Percentiles rank a stretch among this genome's conserved stretches.
Conservation (phyloP, 805 yeast genomes). For the Candida pseudoglaebosa region DNA sequence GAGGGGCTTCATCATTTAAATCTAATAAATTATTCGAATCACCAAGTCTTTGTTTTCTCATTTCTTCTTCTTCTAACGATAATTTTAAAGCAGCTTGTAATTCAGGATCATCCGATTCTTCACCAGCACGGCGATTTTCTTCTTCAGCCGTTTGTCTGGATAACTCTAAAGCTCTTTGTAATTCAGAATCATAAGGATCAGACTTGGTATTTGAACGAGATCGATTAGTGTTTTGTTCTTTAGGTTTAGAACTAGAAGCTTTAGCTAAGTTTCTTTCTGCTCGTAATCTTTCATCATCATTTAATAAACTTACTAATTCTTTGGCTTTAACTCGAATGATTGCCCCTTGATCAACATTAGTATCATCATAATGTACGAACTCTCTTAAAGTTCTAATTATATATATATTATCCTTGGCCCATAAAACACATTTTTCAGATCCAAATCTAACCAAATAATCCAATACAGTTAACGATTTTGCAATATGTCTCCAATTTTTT, state of each 20-base stretch:
- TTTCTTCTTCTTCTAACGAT: constrained; percentile 73
- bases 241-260: constrained; percentile 25
- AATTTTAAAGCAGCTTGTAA: constrained; percentile 66
- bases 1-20: constrained; percentile 40
- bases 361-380: constrained; percentile 76
- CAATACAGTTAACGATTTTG: constrained; percentile 83
- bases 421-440: constrained; percentile 79
- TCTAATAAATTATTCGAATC: constrained; percentile 51
- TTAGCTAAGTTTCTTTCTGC: constrained; percentile 57
- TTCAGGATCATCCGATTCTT: constrained; percentile 50
- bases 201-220: constrained; percentile 20
- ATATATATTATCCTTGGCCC: constrained; percentile 89
- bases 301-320: constrained; percentile 74
- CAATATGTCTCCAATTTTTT: constrained; percentile 94
- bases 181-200: constrained; percentile 64
- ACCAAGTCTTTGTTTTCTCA: constrained; percentile 44
- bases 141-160: constrained; percentile 80
- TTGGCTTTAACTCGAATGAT: constrained; percentile 84
- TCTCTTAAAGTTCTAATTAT: constrained; percentile 87
- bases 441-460: constrained; percentile 86
- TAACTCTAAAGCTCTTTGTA: constrained; percentile 76
- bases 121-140: constrained; percentile 51
- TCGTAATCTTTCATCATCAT: constrained; percentile 75
- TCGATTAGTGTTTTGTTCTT: constrained; percentile 22
- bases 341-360: constrained; percentile 81